Base-by-base conservation (phyloP, 352 stramenopile species). In the Globisporangium cystogenes region DNA sequence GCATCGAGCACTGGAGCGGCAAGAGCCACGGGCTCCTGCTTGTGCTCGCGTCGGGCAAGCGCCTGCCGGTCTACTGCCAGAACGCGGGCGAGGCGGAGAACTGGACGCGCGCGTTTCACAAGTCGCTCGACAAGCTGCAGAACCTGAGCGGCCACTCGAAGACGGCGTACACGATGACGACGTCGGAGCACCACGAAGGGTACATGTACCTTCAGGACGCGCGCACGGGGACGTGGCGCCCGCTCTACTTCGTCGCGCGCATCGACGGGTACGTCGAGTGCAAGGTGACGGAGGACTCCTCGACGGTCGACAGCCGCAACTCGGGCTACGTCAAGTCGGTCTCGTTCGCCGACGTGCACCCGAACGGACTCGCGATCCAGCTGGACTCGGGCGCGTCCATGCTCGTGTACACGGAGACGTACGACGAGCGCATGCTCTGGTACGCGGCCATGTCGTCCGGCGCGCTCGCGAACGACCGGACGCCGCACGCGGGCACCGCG, bases 401-500 rank as follows among this genome's bases (percentile, higher is more conserved):
- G 48, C 70, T 90, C 31, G 82, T 87, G 48, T 90, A 93, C 48
- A 74, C 82, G 1, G 77, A 91, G 33, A 77, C 79, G 16, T 92
- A 90, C 55, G 80, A 90, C 53, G 81, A 91, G 50, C 69, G 79
- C 49, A 90, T 90, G 78, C 67, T 91, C 11, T 95, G 84, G 84
- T 90, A 90, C 56, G 70, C 68, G 0, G 79, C 78, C 18, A 83
- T 93, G 42, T 82, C 84, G 7, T 71, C 80, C 1, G 67, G 70
- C 0, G 73, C 74, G n/a, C 72, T 61, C 21, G 68, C 72, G 16
- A 89, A 85, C 33, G 65, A 58, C 43, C 50, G 67, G 47, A 61
- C 65, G 4, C 62, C 65, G 1, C 54, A 74, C 35, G 45, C 63
- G 4, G 53, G 40, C 40, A 15, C 69, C 8, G n/a, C 43, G 27